Conservation (phyloP, 208 protist species). For the Angomonas deanei region DNA sequence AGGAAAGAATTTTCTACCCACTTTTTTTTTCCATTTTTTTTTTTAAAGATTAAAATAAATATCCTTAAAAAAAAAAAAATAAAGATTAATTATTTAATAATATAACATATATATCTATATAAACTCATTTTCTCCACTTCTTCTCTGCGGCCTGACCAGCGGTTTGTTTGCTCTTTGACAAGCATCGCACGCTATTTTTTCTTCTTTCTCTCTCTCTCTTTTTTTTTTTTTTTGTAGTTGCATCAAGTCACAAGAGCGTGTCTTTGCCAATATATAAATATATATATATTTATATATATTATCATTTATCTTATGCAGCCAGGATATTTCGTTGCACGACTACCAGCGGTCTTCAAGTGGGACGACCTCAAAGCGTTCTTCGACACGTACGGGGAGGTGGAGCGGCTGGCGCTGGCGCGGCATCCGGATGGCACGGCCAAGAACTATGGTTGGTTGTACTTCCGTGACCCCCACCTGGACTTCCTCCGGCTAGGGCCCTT, state of each 20-base stretch:
- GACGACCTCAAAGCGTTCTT: constrained; percentile 7
- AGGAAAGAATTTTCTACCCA: too few species aligned
- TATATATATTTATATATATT: too few species aligned
- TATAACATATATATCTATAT: not conserved
- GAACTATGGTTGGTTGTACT: constrained; percentile 15
- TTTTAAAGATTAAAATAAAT: constrained; percentile 12
- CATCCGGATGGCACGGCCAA: not conserved
- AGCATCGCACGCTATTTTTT: too few species aligned
- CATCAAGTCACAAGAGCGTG: not conserved
- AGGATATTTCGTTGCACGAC: constrained; percentile 12
- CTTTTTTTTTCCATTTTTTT: constrained; percentile 10
- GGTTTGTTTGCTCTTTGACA: not conserved
- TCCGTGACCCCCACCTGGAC: constrained; percentile 2
- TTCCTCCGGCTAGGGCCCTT: constrained; percentile 8
- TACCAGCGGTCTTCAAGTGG: not conserved
- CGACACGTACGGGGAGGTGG: constrained; percentile 10
- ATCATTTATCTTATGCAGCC: too few species aligned
- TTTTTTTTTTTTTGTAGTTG: constrained; percentile 1
- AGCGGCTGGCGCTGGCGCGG: not conserved
- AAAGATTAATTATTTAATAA: constrained; percentile 3
- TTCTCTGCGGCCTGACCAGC: too few species aligned
- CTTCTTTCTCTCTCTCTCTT: not conserved
- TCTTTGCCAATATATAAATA: not conserved
- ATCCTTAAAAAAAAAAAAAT: constrained; percentile 10
- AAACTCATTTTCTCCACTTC: not conserved